phyloP scores from a whole-genome alignment of 257 asterid genomes.

The Solanum chiquidenum region DNA sequence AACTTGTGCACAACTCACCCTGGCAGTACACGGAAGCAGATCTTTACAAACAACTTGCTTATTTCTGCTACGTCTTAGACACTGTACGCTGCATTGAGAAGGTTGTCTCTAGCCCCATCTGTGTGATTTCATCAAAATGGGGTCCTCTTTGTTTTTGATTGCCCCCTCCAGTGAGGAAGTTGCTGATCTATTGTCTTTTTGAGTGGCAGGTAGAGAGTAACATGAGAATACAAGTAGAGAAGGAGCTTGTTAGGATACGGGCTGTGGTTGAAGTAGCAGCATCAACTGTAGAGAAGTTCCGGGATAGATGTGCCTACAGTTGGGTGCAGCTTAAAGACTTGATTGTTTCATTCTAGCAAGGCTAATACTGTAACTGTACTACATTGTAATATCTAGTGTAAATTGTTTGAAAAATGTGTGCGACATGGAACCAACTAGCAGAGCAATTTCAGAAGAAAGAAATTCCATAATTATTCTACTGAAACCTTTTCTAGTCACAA shows the following conservation, averaged over 20 bases:
- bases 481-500: background rate
- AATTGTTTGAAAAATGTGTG: background rate
- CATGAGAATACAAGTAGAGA: slow-evolving; percentile 42
- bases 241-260: slow-evolving; percentile 51
- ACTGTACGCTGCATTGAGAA: slow-evolving; percentile 66
- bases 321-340: slow-evolving; percentile 69
- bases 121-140: background rate
- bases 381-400: background rate
- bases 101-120: slow-evolving; percentile 23
- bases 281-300: slow-evolving; percentile 49
- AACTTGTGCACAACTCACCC: background rate
- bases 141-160: background rate
- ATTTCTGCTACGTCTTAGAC: slow-evolving; percentile 67
- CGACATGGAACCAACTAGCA: background rate
- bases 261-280: slow-evolving; percentile 66
- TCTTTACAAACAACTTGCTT: slow-evolving; percentile 77
- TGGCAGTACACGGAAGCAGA: slow-evolving; percentile 77
- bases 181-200: background rate
- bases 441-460: background rate
- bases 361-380: background rate
- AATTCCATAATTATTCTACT: background rate
- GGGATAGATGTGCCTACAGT: slow-evolving; percentile 72
- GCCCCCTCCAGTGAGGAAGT: background rate
- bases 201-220: slow-evolving; percentile 48
- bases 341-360: slow-evolving; percentile 33